Evolutionary conservation across 768 basidiomycete species (phyloP), one percentile per base, ranked within the genome.

Genomic region (Clavaria fumosa): DNA sequence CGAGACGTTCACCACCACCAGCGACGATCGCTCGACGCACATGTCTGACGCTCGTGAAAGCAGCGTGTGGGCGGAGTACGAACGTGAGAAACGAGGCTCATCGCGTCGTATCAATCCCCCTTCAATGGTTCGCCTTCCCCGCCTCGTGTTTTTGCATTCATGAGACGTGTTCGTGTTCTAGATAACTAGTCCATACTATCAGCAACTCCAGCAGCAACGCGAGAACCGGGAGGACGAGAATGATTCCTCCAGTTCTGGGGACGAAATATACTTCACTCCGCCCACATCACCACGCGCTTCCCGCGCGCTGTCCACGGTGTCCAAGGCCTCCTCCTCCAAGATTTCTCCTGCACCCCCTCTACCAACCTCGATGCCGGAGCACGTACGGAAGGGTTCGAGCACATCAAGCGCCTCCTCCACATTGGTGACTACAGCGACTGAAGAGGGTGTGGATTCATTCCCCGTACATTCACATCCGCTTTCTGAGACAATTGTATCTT

Each of bases 251-350:
- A n/a, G n/a, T n/a, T n/a, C n/a, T n/a, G 64, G 62, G 42, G 54
- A 57, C 23, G 70, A 71, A 46, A 58, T 66, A 18, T 81, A 75
- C 54, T 81, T 72, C 52, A 81, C 77, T 1, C 75, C 76, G 12
- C 57, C 62, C 41, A 57, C 68, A 9, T 69, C 72, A 4, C 74
- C 74, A 12, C 58, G 66, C 23, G n/a, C n/a, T n/a, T n/a, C n/a
- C n/a, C n/a, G n/a, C n/a, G n/a, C n/a, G n/a, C 58, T 64, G 3
- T 71, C 71, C 4, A 58, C 66, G 50, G 54, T 57, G 7, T 49
- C 51, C 43, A 46, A 52, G 30, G 48, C 47, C 44, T 49, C 45
- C 37, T 46, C 34, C 31, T 49, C 52, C 24, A 58, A 63, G 2
- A 50, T 56, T 10, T 41, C 9, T 20, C 53, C 26, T 46, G 48